A percentile compares a stretch with the other conserved stretches of the same genome.
Evolutionary conservation across 208 protist species (phyloP).

Genomic region (Leptomonas seymouri): DNA sequence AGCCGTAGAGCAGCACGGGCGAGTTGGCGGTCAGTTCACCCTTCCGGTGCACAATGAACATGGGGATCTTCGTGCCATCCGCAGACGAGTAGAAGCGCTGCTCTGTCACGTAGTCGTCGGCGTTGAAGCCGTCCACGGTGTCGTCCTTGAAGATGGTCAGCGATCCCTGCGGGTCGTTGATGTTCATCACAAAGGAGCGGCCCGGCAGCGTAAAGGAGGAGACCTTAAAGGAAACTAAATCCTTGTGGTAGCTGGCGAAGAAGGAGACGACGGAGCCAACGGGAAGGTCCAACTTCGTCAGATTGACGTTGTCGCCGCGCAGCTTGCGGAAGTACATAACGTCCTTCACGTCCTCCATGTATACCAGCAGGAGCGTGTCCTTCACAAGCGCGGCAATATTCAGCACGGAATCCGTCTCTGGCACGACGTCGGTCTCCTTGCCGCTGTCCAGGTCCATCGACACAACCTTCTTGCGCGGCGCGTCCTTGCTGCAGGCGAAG

Average conservation of each 20-base stretch:
- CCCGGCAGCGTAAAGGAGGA: slow-evolving; percentile 92
- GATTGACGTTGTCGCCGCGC: slow-evolving; percentile 25
- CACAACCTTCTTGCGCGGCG: slow-evolving; percentile 88
- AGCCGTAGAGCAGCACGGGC: slow-evolving; percentile 92
- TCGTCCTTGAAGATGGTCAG: slow-evolving; percentile 76
- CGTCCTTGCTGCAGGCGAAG: slow-evolving; percentile 90
- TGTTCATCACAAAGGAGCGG: slow-evolving; percentile 76
- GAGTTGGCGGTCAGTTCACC: slow-evolving; percentile 57
- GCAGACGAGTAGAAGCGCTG: slow-evolving; percentile 91
- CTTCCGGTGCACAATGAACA: slow-evolving; percentile 94
- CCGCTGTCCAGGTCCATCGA: slow-evolving; percentile 65
- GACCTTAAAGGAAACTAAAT: slow-evolving; percentile 90
- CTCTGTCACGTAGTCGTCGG: slow-evolving; percentile 75
- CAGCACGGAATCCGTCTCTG: slow-evolving; percentile 75
- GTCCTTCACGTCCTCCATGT: slow-evolving; percentile 95
- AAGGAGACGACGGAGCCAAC: slow-evolving; percentile 73
- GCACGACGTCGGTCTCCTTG: slow-evolving; percentile 64
- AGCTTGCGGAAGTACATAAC: slow-evolving; percentile 83
- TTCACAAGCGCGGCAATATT: slow-evolving; percentile 52
- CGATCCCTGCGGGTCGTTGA: slow-evolving; percentile 65
- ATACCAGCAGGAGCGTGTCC: slow-evolving; percentile 84
- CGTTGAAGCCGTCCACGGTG: slow-evolving; percentile 66
- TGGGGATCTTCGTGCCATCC: slow-evolving; percentile 94
- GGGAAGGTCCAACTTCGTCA: slow-evolving; percentile 66
- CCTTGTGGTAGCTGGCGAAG: slow-evolving; percentile 55